Evolutionary conservation across 1,284 basidiomycete species (phyloP).

Genomic region (Boletus mariae): DNA sequence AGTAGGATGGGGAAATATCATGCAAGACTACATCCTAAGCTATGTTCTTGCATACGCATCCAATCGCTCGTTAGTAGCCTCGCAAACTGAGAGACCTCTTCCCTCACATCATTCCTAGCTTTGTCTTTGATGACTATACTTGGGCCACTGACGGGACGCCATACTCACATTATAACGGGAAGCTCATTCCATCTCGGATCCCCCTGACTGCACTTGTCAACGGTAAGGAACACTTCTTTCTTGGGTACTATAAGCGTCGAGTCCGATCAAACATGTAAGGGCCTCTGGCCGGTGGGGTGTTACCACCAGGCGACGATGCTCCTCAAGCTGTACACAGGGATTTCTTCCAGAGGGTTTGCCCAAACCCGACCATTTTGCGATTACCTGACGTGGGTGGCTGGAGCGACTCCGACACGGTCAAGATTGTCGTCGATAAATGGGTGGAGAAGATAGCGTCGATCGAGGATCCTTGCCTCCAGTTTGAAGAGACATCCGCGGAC

Average conservation of each 20-base stretch:
- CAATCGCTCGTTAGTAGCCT: conserved; percentile 24
- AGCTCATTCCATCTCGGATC: conserved; percentile 35
- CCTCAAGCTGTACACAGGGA: conserved; percentile 35
- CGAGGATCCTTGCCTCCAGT: conserved; percentile 35
- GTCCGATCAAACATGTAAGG: conserved; percentile 20
- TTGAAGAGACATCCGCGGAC: conserved; percentile 23
- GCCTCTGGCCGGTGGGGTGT: conserved; percentile 36
- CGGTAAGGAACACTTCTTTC: conserved; percentile 9
- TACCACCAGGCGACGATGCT: conserved; percentile 28
- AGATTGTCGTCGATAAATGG: conserved; percentile 33
- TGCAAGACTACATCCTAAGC: conserved; percentile 34
- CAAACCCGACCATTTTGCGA: conserved; percentile 29
- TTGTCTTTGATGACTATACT: conserved; percentile 36
- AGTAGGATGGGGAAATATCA: conserved; percentile 36
- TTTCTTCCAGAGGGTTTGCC: conserved; percentile 37
- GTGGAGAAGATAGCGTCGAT: conserved; percentile 28
- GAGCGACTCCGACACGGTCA: conserved; percentile 20
- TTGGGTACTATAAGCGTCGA: not conserved
- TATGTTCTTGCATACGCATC: conserved; percentile 23
- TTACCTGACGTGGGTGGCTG: conserved; percentile 22
- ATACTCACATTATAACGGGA: conserved; percentile 30
- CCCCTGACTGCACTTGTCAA: conserved; percentile 30
- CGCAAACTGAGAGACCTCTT: not conserved
- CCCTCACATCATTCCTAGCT: conserved; percentile 14
- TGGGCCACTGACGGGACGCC: conserved; percentile 30